These are phyloP conservation scores for Hawksworthiomyces lignivorus DNA, from an alignment of 2,329 filamentous ascomycete species.

Conservation along the genomic window DNA sequence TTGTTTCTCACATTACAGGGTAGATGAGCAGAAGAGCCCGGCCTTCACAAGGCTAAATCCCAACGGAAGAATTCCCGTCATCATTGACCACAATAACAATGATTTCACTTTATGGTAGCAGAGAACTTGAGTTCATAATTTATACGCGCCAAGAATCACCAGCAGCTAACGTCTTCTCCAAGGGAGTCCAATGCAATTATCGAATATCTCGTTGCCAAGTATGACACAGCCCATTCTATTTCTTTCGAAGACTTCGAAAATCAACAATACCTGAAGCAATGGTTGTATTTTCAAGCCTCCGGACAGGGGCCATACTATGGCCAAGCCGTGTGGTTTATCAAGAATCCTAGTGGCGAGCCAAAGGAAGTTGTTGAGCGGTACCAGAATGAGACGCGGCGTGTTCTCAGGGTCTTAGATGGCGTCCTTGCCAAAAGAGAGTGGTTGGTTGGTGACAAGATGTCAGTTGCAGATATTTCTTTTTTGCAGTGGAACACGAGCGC, in stretches of 20 bases:
- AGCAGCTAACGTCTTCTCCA: too few species aligned
- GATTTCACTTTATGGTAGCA: constrained; percentile 34
- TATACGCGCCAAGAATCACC: too few species aligned
- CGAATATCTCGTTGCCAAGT: constrained; percentile 36
- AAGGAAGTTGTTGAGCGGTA: constrained; percentile 2
- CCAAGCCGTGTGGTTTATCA: constrained; percentile 22
- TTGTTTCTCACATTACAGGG: too few species aligned
- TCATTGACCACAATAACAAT: constrained; percentile 32
- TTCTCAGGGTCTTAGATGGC: background rate
- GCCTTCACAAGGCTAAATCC: constrained; percentile 6
- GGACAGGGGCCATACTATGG: constrained; percentile 38
- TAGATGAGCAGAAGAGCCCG: constrained; percentile 1
- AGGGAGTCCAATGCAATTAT: constrained; percentile 37
- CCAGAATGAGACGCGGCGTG: constrained; percentile 1
- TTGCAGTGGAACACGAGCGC: constrained; percentile 2
- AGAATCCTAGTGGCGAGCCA: constrained; percentile 1
- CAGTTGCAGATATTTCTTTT: background rate
- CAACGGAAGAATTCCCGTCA: constrained; percentile 12
- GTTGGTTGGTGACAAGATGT: background rate
- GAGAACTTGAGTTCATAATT: too few species aligned
- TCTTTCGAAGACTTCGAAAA: constrained; percentile 27
- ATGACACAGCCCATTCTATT: constrained; percentile 34
- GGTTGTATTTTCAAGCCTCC: constrained; percentile 34
- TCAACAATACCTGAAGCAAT: constrained; percentile 32
- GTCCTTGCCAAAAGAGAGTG: background rate